phyloP scores from a whole-genome alignment of 1,284 basidiomycete species.

The Irpex sp. region DNA sequence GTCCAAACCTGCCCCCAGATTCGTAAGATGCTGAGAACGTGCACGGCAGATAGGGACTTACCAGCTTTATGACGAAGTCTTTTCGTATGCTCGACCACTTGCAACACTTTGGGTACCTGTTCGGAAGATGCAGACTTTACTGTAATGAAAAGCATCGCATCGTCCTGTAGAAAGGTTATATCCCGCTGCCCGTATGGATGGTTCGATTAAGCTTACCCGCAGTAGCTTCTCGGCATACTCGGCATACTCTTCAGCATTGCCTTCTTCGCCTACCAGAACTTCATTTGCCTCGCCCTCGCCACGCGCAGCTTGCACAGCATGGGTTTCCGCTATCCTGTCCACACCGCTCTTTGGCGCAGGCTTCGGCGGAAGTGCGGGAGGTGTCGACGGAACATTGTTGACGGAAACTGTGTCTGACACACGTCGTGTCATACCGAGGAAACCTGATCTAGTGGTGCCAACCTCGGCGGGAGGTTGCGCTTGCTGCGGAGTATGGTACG shows the following conservation, averaged over 20 bases:
- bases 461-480: slow-evolving; percentile 9
- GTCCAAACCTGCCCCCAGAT: slow-evolving; percentile 35
- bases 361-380: slow-evolving; percentile 53
- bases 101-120: slow-evolving; percentile 74
- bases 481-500: slow-evolving; percentile 39
- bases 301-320: slow-evolving; percentile 40
- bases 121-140: slow-evolving; percentile 61
- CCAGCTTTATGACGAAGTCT: slow-evolving; percentile 71
- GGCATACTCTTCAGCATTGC: slow-evolving; percentile 62
- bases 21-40: background rate
- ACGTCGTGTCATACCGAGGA: slow-evolving; percentile 6
- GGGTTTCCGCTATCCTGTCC: slow-evolving; percentile 65
- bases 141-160: slow-evolving; percentile 76
- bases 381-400: slow-evolving; percentile 7
- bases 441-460: slow-evolving; percentile 17
- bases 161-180: slow-evolving; percentile 44
- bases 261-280: slow-evolving; percentile 66
- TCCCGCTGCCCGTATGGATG: background rate
- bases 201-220: slow-evolving; percentile 38
- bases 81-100: slow-evolving; percentile 77
- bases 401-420: background rate
- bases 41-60: slow-evolving; percentile 19
- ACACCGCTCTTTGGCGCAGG: slow-evolving; percentile 60
- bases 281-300: slow-evolving; percentile 66
- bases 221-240: slow-evolving; percentile 63